Evolutionary conservation across 306 rosid genomes (phyloP), one percentile per base, ranked within the genome.

Genomic region (Corylus heterophylla): DNA sequence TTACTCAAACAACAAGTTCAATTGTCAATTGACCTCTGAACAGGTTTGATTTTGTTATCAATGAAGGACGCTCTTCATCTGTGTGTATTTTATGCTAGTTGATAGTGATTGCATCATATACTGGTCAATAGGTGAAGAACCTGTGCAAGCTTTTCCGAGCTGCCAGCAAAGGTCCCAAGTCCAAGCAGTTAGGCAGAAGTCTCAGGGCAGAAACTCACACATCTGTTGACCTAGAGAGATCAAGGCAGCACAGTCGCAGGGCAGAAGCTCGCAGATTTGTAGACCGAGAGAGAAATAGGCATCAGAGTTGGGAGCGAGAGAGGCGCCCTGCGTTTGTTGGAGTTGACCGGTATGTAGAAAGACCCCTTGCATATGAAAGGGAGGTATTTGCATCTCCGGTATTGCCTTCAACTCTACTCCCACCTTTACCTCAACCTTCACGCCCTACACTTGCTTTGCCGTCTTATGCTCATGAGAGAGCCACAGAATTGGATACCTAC

Each of bases 61-160:
- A n/a, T 68, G 51, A 12, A 68, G 25, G 27, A 8, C 27, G 52
- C 2, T 3, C 7, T 42, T 10, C 44, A 6, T 42, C 17, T 68
- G 29, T 6, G 45, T 68, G 27, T 51, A 68, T 42, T 68, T 68
- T 42, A 42, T 42, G 51, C 29, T 18, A 18, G 50, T 68, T 68
- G 72, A 68, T 42, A 42, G 51, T 42, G 29, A 42, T n/a, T 68
- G 51, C 25, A 68, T 68, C 51, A 42, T 68, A 68, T 68, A 4
- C 72, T 68, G 50, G 17, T 68, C 14, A 59, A 68, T 42, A 68
- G 72, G 72, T 68, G 72, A 68, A 68, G 72, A 68, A 42, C 72
- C 72, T 68, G 29, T 68, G 72, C 72, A 68, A 68, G 27, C 72
- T 68, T 42, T 68, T 68, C 72, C 50, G 27, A 42, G 49, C 27